Conservation (phyloP, 2,329 filamentous ascomycete genomes). For the Gliomastix tumulicola region DNA sequence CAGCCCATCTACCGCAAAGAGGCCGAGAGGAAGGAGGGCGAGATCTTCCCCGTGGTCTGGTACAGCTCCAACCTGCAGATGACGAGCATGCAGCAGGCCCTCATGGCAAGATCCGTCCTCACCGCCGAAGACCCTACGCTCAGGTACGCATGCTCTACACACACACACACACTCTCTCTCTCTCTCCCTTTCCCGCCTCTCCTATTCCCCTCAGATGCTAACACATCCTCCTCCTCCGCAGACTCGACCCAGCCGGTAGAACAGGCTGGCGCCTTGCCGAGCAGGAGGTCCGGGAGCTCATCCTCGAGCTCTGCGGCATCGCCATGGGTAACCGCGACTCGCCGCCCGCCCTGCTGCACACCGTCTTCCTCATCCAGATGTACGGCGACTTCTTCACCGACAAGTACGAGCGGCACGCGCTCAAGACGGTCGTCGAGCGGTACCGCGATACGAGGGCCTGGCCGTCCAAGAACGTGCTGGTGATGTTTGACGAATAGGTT, state of each 20-base stretch:
- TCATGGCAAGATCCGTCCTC: slow-evolving; percentile 30
- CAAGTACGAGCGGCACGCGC: slow-evolving; percentile 24
- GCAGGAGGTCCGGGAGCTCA: slow-evolving; percentile 26
- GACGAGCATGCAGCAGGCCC: slow-evolving; percentile 29
- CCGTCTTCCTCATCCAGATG: slow-evolving; percentile 30
- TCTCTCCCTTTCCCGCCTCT: background rate
- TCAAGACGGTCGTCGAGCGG: slow-evolving; percentile 32
- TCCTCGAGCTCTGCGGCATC: slow-evolving; percentile 31
- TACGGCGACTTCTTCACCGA: slow-evolving; percentile 34
- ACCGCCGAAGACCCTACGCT: slow-evolving; percentile 29
- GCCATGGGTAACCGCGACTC: slow-evolving; percentile 27
- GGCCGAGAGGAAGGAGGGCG: slow-evolving; percentile 25
- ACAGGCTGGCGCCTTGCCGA: slow-evolving; percentile 29
- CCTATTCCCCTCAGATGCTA: too few species aligned
- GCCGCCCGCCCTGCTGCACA: slow-evolving; percentile 28
- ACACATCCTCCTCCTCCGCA: background rate
- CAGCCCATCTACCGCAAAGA: slow-evolving; percentile 23
- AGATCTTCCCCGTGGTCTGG: slow-evolving; percentile 32
- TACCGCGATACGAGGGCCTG: slow-evolving; percentile 34
- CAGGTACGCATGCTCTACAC: too few species aligned
- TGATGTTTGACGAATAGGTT: slow-evolving; percentile 25
- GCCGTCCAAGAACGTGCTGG: slow-evolving; percentile 26
- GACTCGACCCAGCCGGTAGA: too few species aligned
- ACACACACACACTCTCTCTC: too few species aligned
- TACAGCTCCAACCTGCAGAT: slow-evolving; percentile 29